Evolutionary conservation across 345 rosid species (phyloP).

Genomic region (Eucalyptus erythrocorys): DNA sequence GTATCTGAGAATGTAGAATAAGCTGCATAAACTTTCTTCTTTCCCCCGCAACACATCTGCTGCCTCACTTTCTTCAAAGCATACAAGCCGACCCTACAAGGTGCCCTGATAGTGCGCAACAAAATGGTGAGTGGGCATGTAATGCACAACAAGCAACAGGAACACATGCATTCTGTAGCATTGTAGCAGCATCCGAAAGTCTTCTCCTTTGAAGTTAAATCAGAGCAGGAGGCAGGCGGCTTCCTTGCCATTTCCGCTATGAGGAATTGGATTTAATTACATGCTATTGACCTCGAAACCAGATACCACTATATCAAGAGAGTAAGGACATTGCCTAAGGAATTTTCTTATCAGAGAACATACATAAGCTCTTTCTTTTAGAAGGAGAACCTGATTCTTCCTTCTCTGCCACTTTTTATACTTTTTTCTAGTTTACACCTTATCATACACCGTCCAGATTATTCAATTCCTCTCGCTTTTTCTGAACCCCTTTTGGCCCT

Average conservation of each 20-base stretch:
- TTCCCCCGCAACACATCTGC: constrained; percentile 17
- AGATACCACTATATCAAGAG: neutral
- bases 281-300: neutral
- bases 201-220: neutral
- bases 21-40: constrained; percentile 16
- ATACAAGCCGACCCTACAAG: constrained; percentile 46
- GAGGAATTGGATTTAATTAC: neutral
- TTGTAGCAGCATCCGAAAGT: constrained; percentile 2
- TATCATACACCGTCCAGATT: neutral
- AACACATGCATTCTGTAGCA: constrained; percentile 33
- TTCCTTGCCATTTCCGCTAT: neutral
- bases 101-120: constrained; percentile 43
- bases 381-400: neutral
- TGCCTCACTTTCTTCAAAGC: constrained; percentile 9
- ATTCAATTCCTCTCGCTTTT: neutral
- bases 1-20: constrained; percentile 79
- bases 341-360: neutral
- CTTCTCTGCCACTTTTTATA: neutral
- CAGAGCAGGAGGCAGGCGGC: neutral
- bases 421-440: neutral
- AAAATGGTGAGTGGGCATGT: constrained; percentile 48
- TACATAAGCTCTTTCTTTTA: neutral
- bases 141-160: constrained; percentile 43
- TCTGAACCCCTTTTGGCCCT: neutral
- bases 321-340: neutral